phyloP scores from a whole-genome alignment of 148 eudicot species.

The Rhododendron molle region DNA sequence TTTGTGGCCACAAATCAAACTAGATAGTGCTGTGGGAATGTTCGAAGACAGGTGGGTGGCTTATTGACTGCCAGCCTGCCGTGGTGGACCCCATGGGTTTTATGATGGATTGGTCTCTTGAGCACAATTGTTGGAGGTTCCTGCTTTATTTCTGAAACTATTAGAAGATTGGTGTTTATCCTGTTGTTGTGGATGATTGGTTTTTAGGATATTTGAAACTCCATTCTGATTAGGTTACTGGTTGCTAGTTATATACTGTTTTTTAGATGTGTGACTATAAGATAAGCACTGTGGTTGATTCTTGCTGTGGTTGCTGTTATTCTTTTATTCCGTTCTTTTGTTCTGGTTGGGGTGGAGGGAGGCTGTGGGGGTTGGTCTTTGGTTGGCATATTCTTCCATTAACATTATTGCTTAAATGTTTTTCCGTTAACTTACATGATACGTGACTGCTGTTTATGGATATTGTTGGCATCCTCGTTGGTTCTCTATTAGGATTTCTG shows the following conservation, averaged over 20 bases:
- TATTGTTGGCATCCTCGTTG: neutral
- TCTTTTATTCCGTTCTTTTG: neutral
- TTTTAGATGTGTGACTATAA: neutral
- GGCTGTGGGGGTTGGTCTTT: neutral
- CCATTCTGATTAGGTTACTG: neutral
- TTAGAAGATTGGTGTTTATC: neutral
- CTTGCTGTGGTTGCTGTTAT: neutral
- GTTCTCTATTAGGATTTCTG: neutral
- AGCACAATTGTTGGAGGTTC: neutral
- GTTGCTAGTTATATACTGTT: neutral
- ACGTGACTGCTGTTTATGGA: neutral
- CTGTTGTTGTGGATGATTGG: neutral
- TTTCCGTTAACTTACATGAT: neutral
- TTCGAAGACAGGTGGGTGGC: neutral
- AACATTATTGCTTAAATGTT: neutral
- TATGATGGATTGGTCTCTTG: neutral
- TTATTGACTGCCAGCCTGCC: neutral
- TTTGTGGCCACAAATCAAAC: neutral
- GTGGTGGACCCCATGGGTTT: neutral
- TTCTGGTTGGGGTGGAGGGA: neutral
- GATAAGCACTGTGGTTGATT: neutral
- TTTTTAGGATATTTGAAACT: neutral
- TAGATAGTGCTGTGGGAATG: neutral
- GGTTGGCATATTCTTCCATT: neutral
- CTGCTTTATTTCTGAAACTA: conserved; percentile 4